A percentile compares a stretch with the other conserved stretches of the same genome.
Evolutionary conservation across 352 stramenopile species (phyloP).

Genomic region (Phytophthora uliginosa): DNA sequence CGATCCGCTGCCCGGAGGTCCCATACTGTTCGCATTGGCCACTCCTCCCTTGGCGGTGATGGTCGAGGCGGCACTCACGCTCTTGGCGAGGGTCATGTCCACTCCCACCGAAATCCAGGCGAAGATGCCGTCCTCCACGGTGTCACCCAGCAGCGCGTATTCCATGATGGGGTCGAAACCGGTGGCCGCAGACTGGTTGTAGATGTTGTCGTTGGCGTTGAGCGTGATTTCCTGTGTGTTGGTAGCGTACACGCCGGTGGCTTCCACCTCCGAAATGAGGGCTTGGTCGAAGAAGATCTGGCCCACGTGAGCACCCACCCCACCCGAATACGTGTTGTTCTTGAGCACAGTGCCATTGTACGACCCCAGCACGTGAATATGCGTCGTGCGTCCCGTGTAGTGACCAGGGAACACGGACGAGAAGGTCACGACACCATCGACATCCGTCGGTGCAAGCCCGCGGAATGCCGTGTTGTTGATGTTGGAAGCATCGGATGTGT

Average conservation of each 20-base stretch:
- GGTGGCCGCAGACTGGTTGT: constrained; percentile 16
- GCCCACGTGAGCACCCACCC: constrained; percentile 27
- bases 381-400: constrained; percentile 37
- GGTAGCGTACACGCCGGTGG: constrained; percentile 26
- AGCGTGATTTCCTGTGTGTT: constrained; percentile 32
- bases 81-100: constrained; percentile 37
- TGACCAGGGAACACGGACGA: constrained; percentile 30
- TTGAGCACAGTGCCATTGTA: constrained; percentile 40
- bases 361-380: constrained; percentile 37
- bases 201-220: constrained; percentile 32
- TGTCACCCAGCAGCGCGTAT: constrained; percentile 26
- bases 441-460: constrained; percentile 27
- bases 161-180: constrained; percentile 37
- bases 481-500: constrained; percentile 31
- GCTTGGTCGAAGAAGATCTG: constrained; percentile 39
- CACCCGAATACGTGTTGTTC: constrained; percentile 39
- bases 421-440: constrained; percentile 32
- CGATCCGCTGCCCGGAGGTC: constrained; percentile 6
- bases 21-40: constrained; percentile 26
- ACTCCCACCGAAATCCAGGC: constrained; percentile 41
- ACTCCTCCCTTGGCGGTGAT: constrained; percentile 33
- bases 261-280: constrained; percentile 36
- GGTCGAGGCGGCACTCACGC: constrained; percentile 35
- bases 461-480: constrained; percentile 41
- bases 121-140: constrained; percentile 32